Evolutionary conservation across 2,329 filamentous ascomycete species (phyloP).

Genomic region (Fusarium setosum): DNA sequence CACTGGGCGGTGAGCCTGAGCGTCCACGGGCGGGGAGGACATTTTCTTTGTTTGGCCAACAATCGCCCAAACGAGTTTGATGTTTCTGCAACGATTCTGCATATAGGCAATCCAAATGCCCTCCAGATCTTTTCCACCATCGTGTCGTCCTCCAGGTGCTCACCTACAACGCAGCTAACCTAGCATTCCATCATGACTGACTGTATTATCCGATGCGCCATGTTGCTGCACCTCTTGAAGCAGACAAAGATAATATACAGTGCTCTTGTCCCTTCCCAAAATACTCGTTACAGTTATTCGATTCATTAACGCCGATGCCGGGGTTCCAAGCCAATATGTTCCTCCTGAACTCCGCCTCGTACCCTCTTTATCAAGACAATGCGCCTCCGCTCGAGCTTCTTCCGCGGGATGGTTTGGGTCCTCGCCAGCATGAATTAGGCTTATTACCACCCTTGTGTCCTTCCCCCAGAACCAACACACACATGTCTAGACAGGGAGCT

Average conservation of each 20-base stretch:
- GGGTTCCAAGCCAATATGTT: constrained; percentile 33
- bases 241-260: constrained; percentile 12
- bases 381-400: constrained; percentile 5
- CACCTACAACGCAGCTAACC: neutral
- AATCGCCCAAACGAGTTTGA: constrained; percentile 37
- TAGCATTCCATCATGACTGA: constrained; percentile 14
- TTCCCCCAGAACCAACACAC: neutral
- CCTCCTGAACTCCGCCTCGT: constrained; percentile 31
- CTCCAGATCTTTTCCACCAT: constrained; percentile 19
- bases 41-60: constrained; percentile 37
- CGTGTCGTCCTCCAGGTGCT: constrained; percentile 1
- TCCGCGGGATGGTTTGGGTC: constrained; percentile 3
- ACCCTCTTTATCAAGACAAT: constrained; percentile 24
- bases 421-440: neutral
- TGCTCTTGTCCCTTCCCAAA: constrained; percentile 16
- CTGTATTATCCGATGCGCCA: constrained; percentile 17
- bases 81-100: constrained; percentile 43
- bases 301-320: constrained; percentile 39
- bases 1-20: constrained; percentile 33
- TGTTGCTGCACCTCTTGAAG: neutral
- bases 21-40: constrained; percentile 33
- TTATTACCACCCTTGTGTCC: neutral
- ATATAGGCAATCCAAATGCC: constrained; percentile 43
- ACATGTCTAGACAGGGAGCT: constrained; percentile 75
- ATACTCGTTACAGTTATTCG: constrained; percentile 16